phyloP scores from a whole-genome alignment of 371 early-diverging fungal genomes.

The Phascolomyces articulosus region DNA sequence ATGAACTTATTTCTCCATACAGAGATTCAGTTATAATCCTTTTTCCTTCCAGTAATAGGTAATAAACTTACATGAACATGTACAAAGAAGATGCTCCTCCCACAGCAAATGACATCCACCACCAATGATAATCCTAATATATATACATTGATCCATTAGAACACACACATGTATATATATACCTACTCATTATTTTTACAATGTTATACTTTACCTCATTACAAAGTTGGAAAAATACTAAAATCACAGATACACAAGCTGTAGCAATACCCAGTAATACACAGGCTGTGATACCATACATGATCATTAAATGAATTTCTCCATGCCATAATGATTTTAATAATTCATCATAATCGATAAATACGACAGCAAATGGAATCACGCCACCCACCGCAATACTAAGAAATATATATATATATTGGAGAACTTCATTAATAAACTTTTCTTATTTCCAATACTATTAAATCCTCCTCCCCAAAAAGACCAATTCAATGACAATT shows the following conservation, averaged over 20 bases:
- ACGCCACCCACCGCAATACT: conserved; percentile 38
- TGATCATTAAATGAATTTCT: conserved; percentile 28
- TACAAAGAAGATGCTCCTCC: conserved; percentile 39
- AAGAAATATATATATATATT: too few species aligned
- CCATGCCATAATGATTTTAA: conserved; percentile 34
- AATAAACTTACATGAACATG: conserved; percentile 32
- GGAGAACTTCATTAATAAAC: too few species aligned
- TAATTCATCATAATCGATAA: conserved; percentile 43
- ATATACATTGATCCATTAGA: too few species aligned
- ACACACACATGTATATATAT: neutral
- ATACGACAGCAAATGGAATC: conserved; percentile 46
- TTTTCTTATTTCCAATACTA: neutral
- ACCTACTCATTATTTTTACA: too few species aligned
- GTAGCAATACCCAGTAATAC: conserved; percentile 22
- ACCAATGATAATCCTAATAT: conserved; percentile 48
- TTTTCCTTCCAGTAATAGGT: too few species aligned
- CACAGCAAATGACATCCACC: conserved; percentile 49
- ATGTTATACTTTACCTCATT: conserved; percentile 28
- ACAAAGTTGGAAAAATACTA: conserved; percentile 48
- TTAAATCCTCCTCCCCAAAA: too few species aligned
- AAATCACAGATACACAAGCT: conserved; percentile 31
- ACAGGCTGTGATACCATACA: conserved; percentile 18
- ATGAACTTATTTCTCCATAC: too few species aligned
- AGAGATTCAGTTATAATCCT: too few species aligned
- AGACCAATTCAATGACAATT: too few species aligned